phyloP scores from a whole-genome alignment of 2,329 filamentous ascomycete species.

The Pleoardoris graminearum region DNA sequence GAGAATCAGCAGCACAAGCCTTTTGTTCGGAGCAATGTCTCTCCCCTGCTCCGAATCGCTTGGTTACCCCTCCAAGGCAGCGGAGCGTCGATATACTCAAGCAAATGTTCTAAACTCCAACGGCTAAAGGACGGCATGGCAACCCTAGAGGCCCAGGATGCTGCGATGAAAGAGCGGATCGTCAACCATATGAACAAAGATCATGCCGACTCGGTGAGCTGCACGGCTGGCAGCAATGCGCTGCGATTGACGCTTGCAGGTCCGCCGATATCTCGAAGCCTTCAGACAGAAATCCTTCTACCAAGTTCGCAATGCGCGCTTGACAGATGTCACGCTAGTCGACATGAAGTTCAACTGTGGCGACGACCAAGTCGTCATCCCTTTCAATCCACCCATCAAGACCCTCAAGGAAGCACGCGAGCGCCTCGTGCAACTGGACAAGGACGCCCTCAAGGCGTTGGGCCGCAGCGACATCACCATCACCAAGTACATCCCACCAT shows the following conservation, averaged over 20 bases:
- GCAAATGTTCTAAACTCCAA: neutral
- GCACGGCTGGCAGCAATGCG: constrained; percentile 10
- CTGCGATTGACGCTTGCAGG: constrained; percentile 30
- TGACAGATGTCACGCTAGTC: constrained; percentile 68
- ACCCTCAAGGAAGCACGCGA: constrained; percentile 68
- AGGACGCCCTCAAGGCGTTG: constrained; percentile 61
- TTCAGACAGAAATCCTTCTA: constrained; percentile 63
- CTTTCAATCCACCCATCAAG: constrained; percentile 71
- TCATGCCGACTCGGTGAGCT: constrained; percentile 67
- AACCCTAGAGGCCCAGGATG: constrained; percentile 46
- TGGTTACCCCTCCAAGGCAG: too few species aligned
- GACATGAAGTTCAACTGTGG: constrained; percentile 64
- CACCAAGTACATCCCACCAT: constrained; percentile 56
- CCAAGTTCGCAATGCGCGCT: constrained; percentile 60
- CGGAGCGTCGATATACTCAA: too few species aligned
- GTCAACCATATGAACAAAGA: constrained; percentile 86
- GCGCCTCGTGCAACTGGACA: constrained; percentile 74
- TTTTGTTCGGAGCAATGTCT: too few species aligned
- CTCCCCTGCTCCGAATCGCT: too few species aligned
- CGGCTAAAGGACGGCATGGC: constrained; percentile 25
- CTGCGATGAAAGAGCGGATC: constrained; percentile 62
- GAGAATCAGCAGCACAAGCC: too few species aligned
- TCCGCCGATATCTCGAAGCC: constrained; percentile 77
- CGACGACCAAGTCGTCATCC: constrained; percentile 56
- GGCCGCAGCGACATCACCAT: constrained; percentile 62